These are phyloP conservation scores for Fraxinus americana DNA, from an alignment of 257 asterid species.

Conservation along the genomic window DNA sequence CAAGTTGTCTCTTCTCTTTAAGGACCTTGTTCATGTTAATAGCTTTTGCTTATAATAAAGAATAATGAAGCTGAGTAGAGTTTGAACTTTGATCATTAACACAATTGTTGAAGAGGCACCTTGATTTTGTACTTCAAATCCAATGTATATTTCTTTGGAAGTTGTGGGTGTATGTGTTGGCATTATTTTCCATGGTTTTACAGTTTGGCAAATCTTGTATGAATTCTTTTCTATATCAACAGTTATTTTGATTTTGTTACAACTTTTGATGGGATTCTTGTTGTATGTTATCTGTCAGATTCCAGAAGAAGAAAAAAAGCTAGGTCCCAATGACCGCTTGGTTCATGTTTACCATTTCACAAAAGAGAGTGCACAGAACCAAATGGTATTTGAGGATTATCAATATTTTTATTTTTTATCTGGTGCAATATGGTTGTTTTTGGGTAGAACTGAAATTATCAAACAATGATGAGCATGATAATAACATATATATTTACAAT, in stretches of 20 bases:
- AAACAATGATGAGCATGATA: slow-evolving; percentile 1
- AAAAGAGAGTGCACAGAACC: slow-evolving; percentile 79
- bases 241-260: background rate
- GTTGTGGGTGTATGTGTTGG: background rate
- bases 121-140: background rate
- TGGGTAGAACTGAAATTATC: background rate
- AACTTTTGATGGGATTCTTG: slow-evolving; percentile 7
- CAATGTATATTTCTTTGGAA: background rate
- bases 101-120: slow-evolving; percentile 16
- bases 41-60: background rate
- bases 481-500: background rate
- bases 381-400: slow-evolving; percentile 53
- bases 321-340: slow-evolving; percentile 76
- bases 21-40: slow-evolving; percentile 5
- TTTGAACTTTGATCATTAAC: slow-evolving; percentile 9
- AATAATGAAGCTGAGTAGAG: slow-evolving; percentile 1
- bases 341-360: slow-evolving; percentile 90
- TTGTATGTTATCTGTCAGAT: slow-evolving; percentile 42
- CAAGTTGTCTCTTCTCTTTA: background rate
- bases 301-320: slow-evolving; percentile 90
- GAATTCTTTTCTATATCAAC: background rate
- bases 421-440: background rate
- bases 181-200: background rate
- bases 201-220: background rate
- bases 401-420: background rate